phyloP scores from a whole-genome alignment of 2,329 filamentous ascomycete species.

The Beauveria sp. region DNA sequence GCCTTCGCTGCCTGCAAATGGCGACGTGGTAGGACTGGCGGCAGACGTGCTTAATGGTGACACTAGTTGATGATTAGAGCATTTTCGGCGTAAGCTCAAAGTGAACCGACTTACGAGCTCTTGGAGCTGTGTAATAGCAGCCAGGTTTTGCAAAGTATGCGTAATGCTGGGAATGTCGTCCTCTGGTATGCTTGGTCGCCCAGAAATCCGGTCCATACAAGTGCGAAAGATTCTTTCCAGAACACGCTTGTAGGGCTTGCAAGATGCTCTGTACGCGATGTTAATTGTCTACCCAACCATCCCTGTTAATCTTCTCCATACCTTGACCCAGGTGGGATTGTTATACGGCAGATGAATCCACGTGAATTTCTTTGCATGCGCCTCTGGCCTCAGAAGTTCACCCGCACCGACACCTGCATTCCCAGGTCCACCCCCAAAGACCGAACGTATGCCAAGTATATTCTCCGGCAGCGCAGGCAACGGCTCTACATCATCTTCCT shows the following conservation, averaged over 20 bases:
- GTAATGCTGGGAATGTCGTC: conserved; percentile 41
- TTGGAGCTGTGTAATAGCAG: conserved; percentile 36
- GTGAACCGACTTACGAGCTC: conserved; percentile 21
- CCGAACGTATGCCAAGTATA: conserved; percentile 21
- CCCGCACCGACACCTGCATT: conserved; percentile 18
- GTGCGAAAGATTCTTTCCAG: conserved; percentile 29
- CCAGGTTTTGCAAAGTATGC: conserved; percentile 41
- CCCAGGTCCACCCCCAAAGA: background rate
- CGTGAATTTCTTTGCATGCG: conserved; percentile 39
- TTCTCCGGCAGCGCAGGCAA: conserved; percentile 27
- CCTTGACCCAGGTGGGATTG: conserved; percentile 52
- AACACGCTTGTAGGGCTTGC: conserved; percentile 32
- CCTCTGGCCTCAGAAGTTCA: conserved; percentile 26
- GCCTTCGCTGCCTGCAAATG: conserved; percentile 20
- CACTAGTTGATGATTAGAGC: conserved; percentile 18
- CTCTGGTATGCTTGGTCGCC: conserved; percentile 39
- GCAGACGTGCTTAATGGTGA: conserved; percentile 28
- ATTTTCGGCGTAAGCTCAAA: no score
- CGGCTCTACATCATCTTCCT: conserved; percentile 17
- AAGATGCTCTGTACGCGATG: conserved; percentile 29
- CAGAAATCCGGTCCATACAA: conserved; percentile 41
- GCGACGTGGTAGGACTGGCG: conserved; percentile 22
- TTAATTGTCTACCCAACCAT: conserved; percentile 15
- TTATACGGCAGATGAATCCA: conserved; percentile 53
- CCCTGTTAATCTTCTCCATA: conserved; percentile 20